Base-by-base conservation (phyloP, 2,329 filamentous ascomycete genomes). In the Beauveria brongniartii region DNA sequence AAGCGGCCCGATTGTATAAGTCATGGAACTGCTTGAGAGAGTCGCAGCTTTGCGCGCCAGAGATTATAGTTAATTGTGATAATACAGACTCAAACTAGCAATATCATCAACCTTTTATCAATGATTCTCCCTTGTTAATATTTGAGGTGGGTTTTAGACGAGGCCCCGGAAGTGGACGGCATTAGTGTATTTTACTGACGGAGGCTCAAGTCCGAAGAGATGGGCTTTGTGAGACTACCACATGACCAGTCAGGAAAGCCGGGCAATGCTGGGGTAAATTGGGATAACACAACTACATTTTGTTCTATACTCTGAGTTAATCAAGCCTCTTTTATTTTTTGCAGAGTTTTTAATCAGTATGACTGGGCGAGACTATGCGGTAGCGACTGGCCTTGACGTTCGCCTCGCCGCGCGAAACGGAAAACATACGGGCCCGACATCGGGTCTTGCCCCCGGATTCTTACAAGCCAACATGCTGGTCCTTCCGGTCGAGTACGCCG, bases 401-500 rank as follows among this genome's bases (percentile, higher is more conserved):
- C 79, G 76, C 61, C 74, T 77, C 37, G 77, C 72, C 46, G 76
- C 75, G 66, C 78, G 75, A 62, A 67, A 68, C 50, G 75, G 75
- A 64, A 65, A 65, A 18, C 68, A 78, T 43, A 74, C 72, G 50
- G 71, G 70, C 40, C 71, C 73, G 22, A 87, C 83, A 1, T 77
- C 82, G 1, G 82, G 83, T 14, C 71, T 84, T 2, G 81, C 83
- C 2, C 80, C 81, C 0, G 76, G 75, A 14, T 78, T 81, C 65
- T 72, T 87, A 16, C 84, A 87, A 74, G 83, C 84, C 44, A 88
- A 88, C 65, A 74, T 88, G 43, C 77, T 88, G 44, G 75, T 87
- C 12, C 74, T 88, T 1, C 84, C 83, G 0, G 79, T 78, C 1
- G 70, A 73, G 37, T 82, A 85, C 68, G 83, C 84, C 14, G 56